Conservation (phyloP, 768 basidiomycete species). For the Cyclocybe aegerita region DNA sequence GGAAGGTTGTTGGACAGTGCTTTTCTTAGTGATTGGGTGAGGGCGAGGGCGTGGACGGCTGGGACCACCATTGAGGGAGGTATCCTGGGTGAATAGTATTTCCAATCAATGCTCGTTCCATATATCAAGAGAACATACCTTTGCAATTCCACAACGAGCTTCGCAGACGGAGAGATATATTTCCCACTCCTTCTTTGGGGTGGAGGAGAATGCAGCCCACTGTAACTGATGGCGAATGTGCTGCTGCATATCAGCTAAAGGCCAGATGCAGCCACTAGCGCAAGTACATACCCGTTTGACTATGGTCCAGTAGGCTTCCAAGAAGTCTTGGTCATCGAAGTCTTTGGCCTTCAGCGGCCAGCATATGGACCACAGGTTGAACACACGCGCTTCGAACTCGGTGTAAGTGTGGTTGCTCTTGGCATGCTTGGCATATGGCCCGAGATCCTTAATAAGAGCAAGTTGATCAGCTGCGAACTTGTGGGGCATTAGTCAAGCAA, state of each 20-base stretch:
- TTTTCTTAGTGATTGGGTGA: no score
- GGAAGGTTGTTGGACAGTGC: no score
- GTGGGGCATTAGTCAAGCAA: not conserved
- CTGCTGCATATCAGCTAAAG: no score
- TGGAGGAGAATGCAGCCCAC: not conserved
- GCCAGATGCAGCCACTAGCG: not conserved
- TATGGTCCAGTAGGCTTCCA: not conserved
- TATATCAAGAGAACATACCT: no score
- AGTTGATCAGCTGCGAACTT: not conserved
- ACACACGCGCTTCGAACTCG: not conserved
- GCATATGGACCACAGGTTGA: not conserved
- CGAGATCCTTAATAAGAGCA: not conserved
- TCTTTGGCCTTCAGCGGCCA: not conserved
- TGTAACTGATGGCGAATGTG: not conserved
- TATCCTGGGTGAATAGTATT: no score
- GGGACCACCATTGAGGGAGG: no score
- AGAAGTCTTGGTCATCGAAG: not conserved
- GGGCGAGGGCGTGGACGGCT: no score
- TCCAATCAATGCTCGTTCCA: no score
- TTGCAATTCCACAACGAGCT: not conserved
- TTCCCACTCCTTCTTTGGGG: not conserved
- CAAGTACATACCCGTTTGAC: not conserved
- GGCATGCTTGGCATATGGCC: constrained; percentile 1
- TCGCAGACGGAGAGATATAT: constrained; percentile 2
- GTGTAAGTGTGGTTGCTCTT: not conserved